Base-by-base conservation (phyloP, 225 moss, liverwort and hornwort genomes). In the Lunularia cruciata region DNA sequence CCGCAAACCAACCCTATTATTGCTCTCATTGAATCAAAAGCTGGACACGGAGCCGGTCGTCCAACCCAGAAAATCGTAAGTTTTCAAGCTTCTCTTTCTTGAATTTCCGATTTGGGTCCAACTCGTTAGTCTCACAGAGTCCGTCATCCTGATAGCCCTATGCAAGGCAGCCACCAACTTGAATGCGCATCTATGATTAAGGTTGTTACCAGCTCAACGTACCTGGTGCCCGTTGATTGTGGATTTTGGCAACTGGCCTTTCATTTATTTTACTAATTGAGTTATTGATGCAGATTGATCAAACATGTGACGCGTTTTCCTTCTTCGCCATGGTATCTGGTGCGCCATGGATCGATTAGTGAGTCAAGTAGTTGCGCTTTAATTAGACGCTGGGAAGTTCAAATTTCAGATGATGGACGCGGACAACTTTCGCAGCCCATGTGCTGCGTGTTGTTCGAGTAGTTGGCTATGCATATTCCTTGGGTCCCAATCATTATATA, bases 41-140 rank as follows among this genome's bases (percentile, higher is more conserved):
- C 89, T 22, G 94, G 94, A 54, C 94, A 95, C 46, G 94, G 94
- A 78, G 91, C 83, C 67, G 94, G 94, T 67, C 91, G 87, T 27
- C 87, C 94, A 4, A 94, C 89, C 22, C 83, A 91, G 58, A 91
- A 94, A 73, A 87, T 81, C 65, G 90, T 94, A 43, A 78, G 81
- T 77, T 23, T 8, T 12, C 39, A 8, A 40, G 8, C 0, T 19
- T 10, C 28, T 0, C 39, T 42, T 61, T 42, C 5, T 23, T 38
- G 4, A 15, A 57, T 27, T 18, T 4, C 57, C 7, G 60, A 4
- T 22, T 33, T 33, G 19, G 6, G 10, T 38, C 18, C 28, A 27
- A 15, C 43, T 45, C 33, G 19, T 7, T 27, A 45, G 0, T 26
- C 30, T 33, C 43, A 0, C 22, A 13, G 19, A 8, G 2, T 47